phyloP scores from a whole-genome alignment of 768 basidiomycete genomes.

The Mycena kentingensis region DNA sequence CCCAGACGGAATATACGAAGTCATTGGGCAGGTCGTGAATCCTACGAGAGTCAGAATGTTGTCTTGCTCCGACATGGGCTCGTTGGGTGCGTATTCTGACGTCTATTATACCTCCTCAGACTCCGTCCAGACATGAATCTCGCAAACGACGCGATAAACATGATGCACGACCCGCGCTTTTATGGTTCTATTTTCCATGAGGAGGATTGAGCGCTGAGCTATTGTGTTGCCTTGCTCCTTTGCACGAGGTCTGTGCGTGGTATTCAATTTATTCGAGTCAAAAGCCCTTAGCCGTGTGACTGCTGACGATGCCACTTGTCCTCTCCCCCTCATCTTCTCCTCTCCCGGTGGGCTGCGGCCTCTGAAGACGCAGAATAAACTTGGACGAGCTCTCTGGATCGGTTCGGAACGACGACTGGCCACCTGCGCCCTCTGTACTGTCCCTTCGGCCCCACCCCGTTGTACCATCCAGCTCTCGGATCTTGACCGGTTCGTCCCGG shows the following conservation, averaged over 20 bases:
- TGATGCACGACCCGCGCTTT: neutral
- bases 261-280: neutral
- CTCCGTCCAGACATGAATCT: neutral
- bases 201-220: neutral
- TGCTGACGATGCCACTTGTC: neutral
- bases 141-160: neutral
- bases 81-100: neutral
- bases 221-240: too few species aligned
- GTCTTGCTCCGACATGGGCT: neutral
- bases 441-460: neutral
- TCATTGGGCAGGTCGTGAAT: constrained; percentile 63
- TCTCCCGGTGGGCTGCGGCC: neutral
- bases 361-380: neutral
- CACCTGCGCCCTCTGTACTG: neutral
- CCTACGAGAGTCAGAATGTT: constrained; percentile 60
- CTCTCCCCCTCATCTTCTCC: neutral
- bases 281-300: neutral
- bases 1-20: constrained; percentile 58
- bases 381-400: neutral
- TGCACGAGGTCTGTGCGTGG: neutral
- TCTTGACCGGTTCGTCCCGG: constrained; percentile 1
- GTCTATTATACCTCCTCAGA: neutral
- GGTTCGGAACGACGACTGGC: neutral
- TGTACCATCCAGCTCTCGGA: neutral
- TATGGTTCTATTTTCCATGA: neutral